Percentiles rank a stretch among this genome's conserved stretches.
Evolutionary conservation across 495 filamentous ascomycete genomes (phyloP).

Genomic region (Immersiella caudata): DNA sequence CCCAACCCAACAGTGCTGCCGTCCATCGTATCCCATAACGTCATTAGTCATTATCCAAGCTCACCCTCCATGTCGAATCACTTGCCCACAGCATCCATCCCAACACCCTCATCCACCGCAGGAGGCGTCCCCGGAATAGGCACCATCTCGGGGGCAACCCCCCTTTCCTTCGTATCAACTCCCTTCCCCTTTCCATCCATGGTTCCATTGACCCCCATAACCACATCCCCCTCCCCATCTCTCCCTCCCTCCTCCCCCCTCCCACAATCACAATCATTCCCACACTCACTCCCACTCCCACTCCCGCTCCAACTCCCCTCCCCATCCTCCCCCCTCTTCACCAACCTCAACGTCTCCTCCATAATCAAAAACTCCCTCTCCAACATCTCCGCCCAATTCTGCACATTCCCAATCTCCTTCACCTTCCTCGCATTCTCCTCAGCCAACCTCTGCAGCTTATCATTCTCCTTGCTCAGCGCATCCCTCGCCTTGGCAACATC

Average conservation of each 20-base stretch:
- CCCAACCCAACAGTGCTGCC: neutral
- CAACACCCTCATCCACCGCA: neutral
- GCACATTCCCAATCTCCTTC: slow-evolving; percentile 93
- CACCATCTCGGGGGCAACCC: slow-evolving; percentile 20
- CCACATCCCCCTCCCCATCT: slow-evolving; percentile 26
- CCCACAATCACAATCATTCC: slow-evolving; percentile 36
- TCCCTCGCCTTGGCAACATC: slow-evolving; percentile 67
- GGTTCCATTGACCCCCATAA: slow-evolving; percentile 17
- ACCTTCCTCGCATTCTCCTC: slow-evolving; percentile 69
- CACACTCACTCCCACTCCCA: slow-evolving; percentile 37
- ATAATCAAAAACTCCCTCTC: slow-evolving; percentile 87
- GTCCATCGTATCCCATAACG: neutral
- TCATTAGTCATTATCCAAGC: neutral
- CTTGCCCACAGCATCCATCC: neutral
- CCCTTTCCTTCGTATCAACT: slow-evolving; percentile 19
- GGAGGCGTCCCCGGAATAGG: slow-evolving; percentile 18
- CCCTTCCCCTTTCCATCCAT: slow-evolving; percentile 26
- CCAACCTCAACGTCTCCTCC: slow-evolving; percentile 81
- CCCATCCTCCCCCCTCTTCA: slow-evolving; percentile 47
- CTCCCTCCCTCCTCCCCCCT: slow-evolving; percentile 23
- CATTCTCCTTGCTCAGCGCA: slow-evolving; percentile 70
- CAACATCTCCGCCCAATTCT: slow-evolving; percentile 97
- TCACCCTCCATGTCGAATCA: neutral
- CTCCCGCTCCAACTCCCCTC: slow-evolving; percentile 33
- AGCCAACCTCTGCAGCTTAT: slow-evolving; percentile 67